Conservation (phyloP, 2,329 filamentous ascomycete species). For the Microsporum ferrugineum region DNA sequence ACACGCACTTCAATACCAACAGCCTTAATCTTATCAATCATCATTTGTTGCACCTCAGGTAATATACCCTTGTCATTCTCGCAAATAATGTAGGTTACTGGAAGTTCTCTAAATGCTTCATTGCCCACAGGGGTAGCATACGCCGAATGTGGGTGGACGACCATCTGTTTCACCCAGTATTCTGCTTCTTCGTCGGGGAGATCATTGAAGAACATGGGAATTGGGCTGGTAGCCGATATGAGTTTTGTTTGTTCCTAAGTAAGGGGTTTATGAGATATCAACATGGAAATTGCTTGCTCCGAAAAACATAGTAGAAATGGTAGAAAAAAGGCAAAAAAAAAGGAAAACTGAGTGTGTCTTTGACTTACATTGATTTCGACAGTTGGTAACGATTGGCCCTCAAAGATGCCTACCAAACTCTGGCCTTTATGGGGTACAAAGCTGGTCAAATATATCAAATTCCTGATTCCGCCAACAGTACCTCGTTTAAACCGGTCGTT, state of each 20-base stretch:
- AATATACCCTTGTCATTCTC: constrained; percentile 8
- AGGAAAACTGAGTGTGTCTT: not conserved
- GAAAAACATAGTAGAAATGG: not conserved
- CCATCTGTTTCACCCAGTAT: constrained; percentile 6
- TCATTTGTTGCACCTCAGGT: constrained; percentile 3
- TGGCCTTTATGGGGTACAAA: constrained; percentile 12
- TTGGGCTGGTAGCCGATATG: not conserved
- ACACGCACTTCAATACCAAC: constrained; percentile 4
- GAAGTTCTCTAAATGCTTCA: constrained; percentile 9
- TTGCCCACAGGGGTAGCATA: constrained; percentile 6
- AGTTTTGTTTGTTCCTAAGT: constrained; percentile 4
- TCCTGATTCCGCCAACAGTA: constrained; percentile 24
- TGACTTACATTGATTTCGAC: constrained; percentile 4
- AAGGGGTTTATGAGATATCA: not conserved
- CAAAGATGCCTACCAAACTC: constrained; percentile 6
- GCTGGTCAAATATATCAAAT: constrained; percentile 19
- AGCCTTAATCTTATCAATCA: constrained; percentile 1
- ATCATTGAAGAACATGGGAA: constrained; percentile 5
- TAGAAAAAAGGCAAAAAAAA: not conserved
- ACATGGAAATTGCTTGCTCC: not conserved
- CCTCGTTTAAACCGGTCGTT: constrained; percentile 20
- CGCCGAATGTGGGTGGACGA: constrained; percentile 6
- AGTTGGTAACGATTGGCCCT: not conserved
- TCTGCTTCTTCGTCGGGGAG: constrained; percentile 5
- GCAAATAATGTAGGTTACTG: constrained; percentile 8